phyloP scores from a whole-genome alignment of 176 grass and related monocot species.

The Avena sativa region DNA sequence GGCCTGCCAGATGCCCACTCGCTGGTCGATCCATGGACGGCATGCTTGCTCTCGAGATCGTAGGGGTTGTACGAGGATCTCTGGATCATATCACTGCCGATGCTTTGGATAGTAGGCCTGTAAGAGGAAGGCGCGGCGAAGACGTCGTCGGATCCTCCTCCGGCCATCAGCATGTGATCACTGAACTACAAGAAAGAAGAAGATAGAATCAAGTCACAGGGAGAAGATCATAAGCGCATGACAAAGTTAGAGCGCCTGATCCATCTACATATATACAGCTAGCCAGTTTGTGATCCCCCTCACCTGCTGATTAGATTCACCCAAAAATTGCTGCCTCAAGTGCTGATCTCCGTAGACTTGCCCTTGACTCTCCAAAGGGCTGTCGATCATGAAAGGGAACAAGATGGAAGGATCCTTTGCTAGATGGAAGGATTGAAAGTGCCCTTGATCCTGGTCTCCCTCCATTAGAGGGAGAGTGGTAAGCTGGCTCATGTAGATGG shows the following conservation, averaged over 20 bases:
- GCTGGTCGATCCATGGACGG: neutral
- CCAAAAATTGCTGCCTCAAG: constrained; percentile 44
- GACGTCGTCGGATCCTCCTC: constrained; percentile 44
- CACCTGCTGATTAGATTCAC: constrained; percentile 54
- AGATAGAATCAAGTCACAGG: neutral
- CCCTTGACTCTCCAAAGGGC: constrained; percentile 45
- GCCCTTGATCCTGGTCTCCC: constrained; percentile 68
- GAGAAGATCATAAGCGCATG: constrained; percentile 2
- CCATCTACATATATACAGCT: neutral
- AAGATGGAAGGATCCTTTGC: constrained; percentile 58
- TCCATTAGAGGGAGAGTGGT: constrained; percentile 71
- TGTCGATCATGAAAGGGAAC: constrained; percentile 72
- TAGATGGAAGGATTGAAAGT: constrained; percentile 61
- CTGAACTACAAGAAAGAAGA: constrained; percentile 52
- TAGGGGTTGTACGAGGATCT: constrained; percentile 50
- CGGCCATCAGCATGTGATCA: constrained; percentile 49
- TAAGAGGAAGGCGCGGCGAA: constrained; percentile 22
- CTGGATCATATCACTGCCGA: constrained; percentile 60
- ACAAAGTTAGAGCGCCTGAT: constrained; percentile 1
- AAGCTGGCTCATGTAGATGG: constrained; percentile 79
- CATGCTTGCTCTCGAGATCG: constrained; percentile 18
- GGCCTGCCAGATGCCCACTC: constrained; percentile 57
- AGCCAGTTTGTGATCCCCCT: constrained; percentile 36
- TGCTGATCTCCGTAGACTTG: constrained; percentile 51
- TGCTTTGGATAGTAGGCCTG: constrained; percentile 53